Base-by-base conservation (phyloP, 305 asterid species). In the Fraxinus nigra region DNA sequence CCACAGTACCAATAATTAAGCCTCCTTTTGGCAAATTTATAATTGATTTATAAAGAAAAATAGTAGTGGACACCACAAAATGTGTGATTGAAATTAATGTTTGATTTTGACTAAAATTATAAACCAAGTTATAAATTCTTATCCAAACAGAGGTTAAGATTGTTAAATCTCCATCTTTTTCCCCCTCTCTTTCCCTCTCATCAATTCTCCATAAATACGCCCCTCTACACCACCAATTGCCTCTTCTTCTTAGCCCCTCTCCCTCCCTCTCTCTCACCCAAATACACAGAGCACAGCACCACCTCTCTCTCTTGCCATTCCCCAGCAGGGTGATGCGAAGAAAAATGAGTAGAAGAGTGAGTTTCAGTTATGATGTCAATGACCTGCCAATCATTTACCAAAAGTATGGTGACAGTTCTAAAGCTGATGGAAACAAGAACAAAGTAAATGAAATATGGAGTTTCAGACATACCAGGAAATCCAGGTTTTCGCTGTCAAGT, bases 151-250 rank as follows among this genome's bases (percentile, higher is more conserved):
- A 16, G 63, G 22, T 1, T 4, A 51, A 48, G 56, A 73, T 61
- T 65, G 79, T 65, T 81, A 48, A 81, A 79, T 76, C 72, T 26
- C 56, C 77, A 5, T 51, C 63, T 4, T 51, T 16, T 51, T n/a
- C 24, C 63, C 63, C 16, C 9, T 0, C 63, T 18, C 40, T 35
- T 43, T 43, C 74, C 80, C 75, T 82, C 10, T 80, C 82, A 79
- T 7, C 73, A 72, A 63, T 73, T 77, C 70, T 78, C 69, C 83
- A 82, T 87, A 89, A 84, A 87, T 87, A 86, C 88, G 84, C 28
- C 87, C 43, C 79, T 77, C 85, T 77, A 30, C 87, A 9, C 70
- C 83, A 76, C 80, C 81, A 78, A 26, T 78, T 37, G 67, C 54
- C 83, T 77, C 78, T 72, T 54, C 83, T 81, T 61, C 46, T 51